Conservation (phyloP, 1,284 basidiomycete genomes). For the Leccinum pachyderme region DNA sequence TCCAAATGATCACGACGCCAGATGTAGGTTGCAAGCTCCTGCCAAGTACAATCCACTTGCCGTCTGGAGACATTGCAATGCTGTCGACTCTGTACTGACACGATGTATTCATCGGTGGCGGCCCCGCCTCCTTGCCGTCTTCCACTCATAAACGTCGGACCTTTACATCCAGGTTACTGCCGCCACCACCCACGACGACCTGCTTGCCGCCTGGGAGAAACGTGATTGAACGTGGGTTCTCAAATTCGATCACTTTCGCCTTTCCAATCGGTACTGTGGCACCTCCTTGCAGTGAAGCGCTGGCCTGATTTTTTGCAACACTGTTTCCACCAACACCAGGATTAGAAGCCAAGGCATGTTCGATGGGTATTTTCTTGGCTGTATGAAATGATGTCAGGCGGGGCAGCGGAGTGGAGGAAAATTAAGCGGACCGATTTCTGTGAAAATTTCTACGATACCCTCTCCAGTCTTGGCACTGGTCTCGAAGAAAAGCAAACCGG, state of each 20-base stretch:
- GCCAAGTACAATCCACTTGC: neutral
- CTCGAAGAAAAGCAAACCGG: constrained; percentile 93
- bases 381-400: constrained; percentile 13
- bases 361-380: constrained; percentile 97
- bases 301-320: constrained; percentile 52
- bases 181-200: no score
- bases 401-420: neutral
- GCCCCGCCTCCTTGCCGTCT: neutral
- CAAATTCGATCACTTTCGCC: no score
- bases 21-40: neutral
- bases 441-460: constrained; percentile 96
- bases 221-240: no score
- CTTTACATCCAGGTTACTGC: neutral
- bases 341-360: constrained; percentile 82
- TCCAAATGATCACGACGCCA: neutral
- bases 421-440: constrained; percentile 85
- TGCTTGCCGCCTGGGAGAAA: no score
- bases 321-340: constrained; percentile 61
- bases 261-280: neutral
- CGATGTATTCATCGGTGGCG: neutral
- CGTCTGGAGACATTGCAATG: neutral
- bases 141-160: neutral
- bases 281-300: constrained; percentile 51
- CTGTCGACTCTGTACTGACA: neutral
- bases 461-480: constrained; percentile 98